These are phyloP conservation scores for Lecanicillium sp. DNA, from an alignment of 2,329 filamentous ascomycete species.

Conservation along the genomic window DNA sequence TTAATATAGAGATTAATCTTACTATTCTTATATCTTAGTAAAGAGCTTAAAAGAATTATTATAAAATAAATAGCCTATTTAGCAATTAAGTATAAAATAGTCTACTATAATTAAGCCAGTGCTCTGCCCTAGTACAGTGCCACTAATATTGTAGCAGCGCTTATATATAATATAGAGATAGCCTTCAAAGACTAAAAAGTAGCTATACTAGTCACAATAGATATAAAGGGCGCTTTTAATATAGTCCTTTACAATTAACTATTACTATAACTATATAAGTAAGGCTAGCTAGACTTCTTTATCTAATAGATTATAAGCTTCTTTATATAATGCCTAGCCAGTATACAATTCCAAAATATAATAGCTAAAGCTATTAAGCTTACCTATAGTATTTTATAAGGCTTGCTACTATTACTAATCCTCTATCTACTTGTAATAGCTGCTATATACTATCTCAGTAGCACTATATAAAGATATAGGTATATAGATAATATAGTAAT, in stretches of 20 bases:
- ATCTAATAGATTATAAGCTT: too few species aligned
- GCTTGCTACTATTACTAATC: conserved; percentile 1
- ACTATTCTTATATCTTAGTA: conserved; percentile 17
- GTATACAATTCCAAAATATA: too few species aligned
- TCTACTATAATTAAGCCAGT: conserved; percentile 13
- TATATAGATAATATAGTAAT: too few species aligned
- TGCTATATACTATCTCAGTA: too few species aligned
- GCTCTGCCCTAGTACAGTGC: conserved; percentile 15
- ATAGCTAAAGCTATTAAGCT: too few species aligned
- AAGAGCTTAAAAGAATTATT: conserved; percentile 18
- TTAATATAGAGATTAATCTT: conserved; percentile 17
- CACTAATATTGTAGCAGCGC: conserved; percentile 11
- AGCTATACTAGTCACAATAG: conserved; percentile 5
- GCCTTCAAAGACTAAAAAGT: conserved; percentile 2
- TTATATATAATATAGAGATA: conserved; percentile 14
- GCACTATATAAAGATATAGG: too few species aligned
- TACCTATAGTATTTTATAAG: conserved; percentile 1
- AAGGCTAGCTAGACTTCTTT: too few species aligned
- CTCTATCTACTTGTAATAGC: too few species aligned
- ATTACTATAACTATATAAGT: neutral
- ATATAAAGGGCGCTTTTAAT: conserved; percentile 7
- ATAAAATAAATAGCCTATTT: conserved; percentile 13
- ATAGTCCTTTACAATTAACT: conserved; percentile 4
- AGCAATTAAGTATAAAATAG: conserved; percentile 12
- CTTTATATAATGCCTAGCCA: too few species aligned